phyloP scores from a whole-genome alignment of 768 basidiomycete genomes.

The Termitomyces heimii region DNA sequence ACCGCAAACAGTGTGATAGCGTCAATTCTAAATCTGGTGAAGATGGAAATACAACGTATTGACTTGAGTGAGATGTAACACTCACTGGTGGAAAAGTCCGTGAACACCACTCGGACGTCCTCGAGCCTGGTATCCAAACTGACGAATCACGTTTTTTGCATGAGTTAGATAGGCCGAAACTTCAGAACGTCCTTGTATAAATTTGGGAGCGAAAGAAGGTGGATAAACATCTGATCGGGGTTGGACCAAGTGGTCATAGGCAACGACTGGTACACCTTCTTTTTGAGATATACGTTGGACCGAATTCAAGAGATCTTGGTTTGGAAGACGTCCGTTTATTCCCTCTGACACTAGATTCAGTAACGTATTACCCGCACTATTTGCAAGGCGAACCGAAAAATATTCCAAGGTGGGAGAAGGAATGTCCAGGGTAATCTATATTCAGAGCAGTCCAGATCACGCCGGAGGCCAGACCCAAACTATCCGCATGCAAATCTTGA shows the following conservation, averaged over 20 bases:
- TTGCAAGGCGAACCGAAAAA: constrained; percentile 67
- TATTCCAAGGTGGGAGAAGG: constrained; percentile 92
- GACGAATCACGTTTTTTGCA: constrained; percentile 62
- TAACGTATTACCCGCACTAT: background rate
- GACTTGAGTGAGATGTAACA: background rate
- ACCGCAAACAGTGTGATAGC: constrained; percentile 87
- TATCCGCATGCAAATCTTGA: constrained; percentile 61
- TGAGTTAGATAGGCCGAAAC: constrained; percentile 50
- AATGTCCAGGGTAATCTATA: constrained; percentile 95
- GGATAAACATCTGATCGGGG: constrained; percentile 16
- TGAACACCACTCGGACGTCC: constrained; percentile 87
- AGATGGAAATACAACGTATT: background rate
- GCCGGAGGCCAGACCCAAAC: constrained; percentile 64
- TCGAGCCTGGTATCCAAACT: constrained; percentile 67
- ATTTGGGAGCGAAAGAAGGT: constrained; percentile 41
- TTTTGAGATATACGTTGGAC: constrained; percentile 65
- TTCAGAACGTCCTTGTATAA: constrained; percentile 32
- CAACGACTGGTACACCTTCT: constrained; percentile 67
- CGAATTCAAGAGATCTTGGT: constrained; percentile 91
- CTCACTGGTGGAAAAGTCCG: constrained; percentile 80
- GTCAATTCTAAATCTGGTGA: constrained; percentile 82
- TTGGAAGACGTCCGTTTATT: constrained; percentile 89
- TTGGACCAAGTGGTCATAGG: constrained; percentile 71
- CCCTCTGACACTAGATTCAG: constrained; percentile 57
- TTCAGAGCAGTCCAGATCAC: constrained; percentile 95